Evolutionary conservation across 306 rosid genomes (phyloP), one percentile per base, ranked within the genome.

Genomic region (Calophaca sinica): DNA sequence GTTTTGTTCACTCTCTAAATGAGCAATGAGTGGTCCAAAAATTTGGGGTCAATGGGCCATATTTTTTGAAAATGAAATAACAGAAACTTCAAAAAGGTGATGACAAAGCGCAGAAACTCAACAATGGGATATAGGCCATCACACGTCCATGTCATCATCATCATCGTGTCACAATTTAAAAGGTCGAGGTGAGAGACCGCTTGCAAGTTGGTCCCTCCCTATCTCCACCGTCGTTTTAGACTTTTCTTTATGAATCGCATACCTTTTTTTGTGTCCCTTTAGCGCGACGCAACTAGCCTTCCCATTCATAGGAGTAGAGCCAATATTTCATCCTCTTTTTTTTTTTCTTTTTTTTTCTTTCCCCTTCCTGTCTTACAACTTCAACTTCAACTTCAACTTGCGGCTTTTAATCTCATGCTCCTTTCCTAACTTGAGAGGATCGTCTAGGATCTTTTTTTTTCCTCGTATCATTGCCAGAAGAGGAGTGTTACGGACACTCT

Each of bases 21-120:
- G 12, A 66, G 32, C 60, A 65, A 46, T 11, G 28, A 20, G 75
- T 75, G 84, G 87, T 79, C 84, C 80, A 57, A 49, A 54, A 31
- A 38, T 3, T 46, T 69, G 78, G 65, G 80, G 62, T 53, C 8
- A 35, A 32, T 73, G 79, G 82, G 44, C 54, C 79, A 82, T 8
- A 41, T 26, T 72, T 20, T 50, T 29, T 68, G 81, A 83, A 36
- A 68, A 11, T 28, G 81, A 81, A 62, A 50, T 28, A 6, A 70
- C 57, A 62, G 15, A 78, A 66, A 60, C 58, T 51, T 72, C 29
- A 72, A 46, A 70, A 76, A 57, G 74, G 46, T 14, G 31, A 53
- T 45, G 53, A 67, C 28, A 52, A 9, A 58, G 33, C 2, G 45
- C 10, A 14, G 26, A 35, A 51, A 45, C 74, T 75, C 15, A 45